Evolutionary conservation across 1,284 basidiomycete species (phyloP).

Genomic region (Boletus chippewaensis): DNA sequence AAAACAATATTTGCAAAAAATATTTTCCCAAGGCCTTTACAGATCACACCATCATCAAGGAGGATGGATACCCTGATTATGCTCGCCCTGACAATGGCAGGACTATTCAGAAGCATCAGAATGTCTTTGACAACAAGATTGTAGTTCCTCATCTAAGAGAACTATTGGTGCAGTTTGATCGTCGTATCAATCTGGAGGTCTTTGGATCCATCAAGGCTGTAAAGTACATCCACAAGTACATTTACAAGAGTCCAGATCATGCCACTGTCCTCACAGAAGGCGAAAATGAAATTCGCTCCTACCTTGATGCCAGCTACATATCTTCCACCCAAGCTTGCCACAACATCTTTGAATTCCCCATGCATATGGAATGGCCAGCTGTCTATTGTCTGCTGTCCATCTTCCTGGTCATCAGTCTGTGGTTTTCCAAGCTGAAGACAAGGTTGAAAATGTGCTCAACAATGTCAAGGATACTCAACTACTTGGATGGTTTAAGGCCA

Average conservation of each 20-base stretch:
- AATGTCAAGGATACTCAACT: neutral
- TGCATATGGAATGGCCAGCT: constrained; percentile 17
- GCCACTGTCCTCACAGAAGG: no score
- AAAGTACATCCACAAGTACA: constrained; percentile 42
- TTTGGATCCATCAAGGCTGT: constrained; percentile 26
- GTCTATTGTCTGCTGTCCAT: constrained; percentile 13
- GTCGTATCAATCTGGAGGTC: constrained; percentile 45
- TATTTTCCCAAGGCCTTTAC: constrained; percentile 2
- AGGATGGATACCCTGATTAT: constrained; percentile 13
- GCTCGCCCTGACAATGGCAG: constrained; percentile 9
- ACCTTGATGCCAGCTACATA: no score
- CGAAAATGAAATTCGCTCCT: no score
- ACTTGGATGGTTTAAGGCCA: constrained; percentile 39
- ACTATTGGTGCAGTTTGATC: constrained; percentile 26
- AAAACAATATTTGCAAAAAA: constrained; percentile 6
- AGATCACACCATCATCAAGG: neutral
- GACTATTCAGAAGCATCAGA: neutral
- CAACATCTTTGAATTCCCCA: neutral
- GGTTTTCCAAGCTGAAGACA: neutral
- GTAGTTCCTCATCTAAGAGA: constrained; percentile 6
- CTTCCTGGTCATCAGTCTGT: constrained; percentile 32
- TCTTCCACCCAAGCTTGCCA: no score
- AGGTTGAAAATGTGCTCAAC: no score
- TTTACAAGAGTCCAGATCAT: constrained; percentile 37
- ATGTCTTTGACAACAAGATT: neutral